These are phyloP conservation scores for Candida sonorensis DNA, from an alignment of 805 yeast genomes.

Conservation along the genomic window DNA sequence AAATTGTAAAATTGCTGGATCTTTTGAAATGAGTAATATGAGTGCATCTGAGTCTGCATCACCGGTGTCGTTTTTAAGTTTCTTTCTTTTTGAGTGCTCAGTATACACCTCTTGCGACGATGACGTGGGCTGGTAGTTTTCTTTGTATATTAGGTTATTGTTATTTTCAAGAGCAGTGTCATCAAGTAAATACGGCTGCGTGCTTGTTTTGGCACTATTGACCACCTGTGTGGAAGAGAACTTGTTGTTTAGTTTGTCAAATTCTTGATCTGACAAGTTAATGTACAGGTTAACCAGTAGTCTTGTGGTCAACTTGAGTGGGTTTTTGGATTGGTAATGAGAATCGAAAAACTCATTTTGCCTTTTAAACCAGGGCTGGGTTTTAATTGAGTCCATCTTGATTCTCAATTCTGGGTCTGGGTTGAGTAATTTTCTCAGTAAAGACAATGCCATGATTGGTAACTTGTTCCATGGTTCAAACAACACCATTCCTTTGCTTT, in stretches of 20 bases:
- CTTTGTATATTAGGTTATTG: too few species aligned
- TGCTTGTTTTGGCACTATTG: too few species aligned
- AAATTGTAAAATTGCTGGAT: conserved; percentile 47
- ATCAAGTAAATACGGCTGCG: conserved; percentile 32
- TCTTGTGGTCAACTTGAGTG: conserved; percentile 42
- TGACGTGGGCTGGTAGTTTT: conserved; percentile 22
- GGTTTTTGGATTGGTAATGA: conserved; percentile 48
- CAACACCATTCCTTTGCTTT: conserved; percentile 38
- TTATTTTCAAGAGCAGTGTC: too few species aligned
- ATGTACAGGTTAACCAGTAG: conserved; percentile 47
- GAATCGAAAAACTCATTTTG: conserved; percentile 35
- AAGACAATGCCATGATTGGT: conserved; percentile 40
- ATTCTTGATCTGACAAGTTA: conserved; percentile 44
- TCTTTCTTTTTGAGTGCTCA: conserved; percentile 29
- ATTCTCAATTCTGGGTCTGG: conserved; percentile 41
- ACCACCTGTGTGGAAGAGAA: too few species aligned
- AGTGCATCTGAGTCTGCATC: conserved; percentile 26
- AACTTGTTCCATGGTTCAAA: conserved; percentile 51
- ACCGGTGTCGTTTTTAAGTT: conserved; percentile 20
- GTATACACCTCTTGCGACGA: conserved; percentile 38
- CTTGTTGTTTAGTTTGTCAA: conserved; percentile 27
- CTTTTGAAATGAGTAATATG: conserved; percentile 36
- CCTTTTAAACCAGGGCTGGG: conserved; percentile 51
- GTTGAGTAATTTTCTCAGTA: conserved; percentile 47
- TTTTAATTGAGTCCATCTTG: conserved; percentile 32